A percentile compares a stretch with the other conserved stretches of the same genome.
Conservation (phyloP, 202 grass and related monocot genomes). For the Miscanthus sacchariflorus region DNA sequence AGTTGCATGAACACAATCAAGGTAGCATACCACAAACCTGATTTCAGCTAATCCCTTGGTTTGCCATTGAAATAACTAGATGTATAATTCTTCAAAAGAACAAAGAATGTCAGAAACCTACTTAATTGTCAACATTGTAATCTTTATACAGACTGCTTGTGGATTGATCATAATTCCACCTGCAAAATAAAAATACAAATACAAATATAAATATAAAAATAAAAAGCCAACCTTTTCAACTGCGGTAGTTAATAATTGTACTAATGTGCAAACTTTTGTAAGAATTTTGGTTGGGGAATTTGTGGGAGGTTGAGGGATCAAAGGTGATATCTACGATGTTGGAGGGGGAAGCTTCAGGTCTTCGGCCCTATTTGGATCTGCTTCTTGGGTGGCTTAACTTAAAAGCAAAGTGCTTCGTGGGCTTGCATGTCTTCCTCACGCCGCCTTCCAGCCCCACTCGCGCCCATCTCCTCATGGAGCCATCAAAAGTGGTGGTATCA, state of each 20-base stretch:
- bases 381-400: neutral
- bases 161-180: constrained; percentile 68
- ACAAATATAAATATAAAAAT: neutral
- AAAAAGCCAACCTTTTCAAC: constrained; percentile 11
- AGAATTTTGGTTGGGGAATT: neutral
- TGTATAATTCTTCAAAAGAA: constrained; percentile 17
- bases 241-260: constrained; percentile 13
- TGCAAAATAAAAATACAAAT: constrained; percentile 41
- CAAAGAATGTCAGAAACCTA: constrained; percentile 8
- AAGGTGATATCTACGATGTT: neutral
- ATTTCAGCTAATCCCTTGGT: constrained; percentile 13
- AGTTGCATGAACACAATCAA: neutral
- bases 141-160: constrained; percentile 29
- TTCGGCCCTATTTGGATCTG: neutral
- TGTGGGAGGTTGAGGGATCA: neutral
- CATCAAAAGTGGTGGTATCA: too few species aligned
- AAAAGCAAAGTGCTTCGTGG: neutral
- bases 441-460: neutral
- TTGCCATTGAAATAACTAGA: constrained; percentile 8
- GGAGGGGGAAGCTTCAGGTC: neutral
- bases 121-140: neutral
- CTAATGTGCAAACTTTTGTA: neutral
- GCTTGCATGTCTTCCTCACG: neutral
- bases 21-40: neutral
- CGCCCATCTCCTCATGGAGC: neutral